Evolutionary conservation across 2,329 filamentous ascomycete species (phyloP), one percentile per base, ranked within the genome.

Genomic region (Botrytis cinerea): DNA sequence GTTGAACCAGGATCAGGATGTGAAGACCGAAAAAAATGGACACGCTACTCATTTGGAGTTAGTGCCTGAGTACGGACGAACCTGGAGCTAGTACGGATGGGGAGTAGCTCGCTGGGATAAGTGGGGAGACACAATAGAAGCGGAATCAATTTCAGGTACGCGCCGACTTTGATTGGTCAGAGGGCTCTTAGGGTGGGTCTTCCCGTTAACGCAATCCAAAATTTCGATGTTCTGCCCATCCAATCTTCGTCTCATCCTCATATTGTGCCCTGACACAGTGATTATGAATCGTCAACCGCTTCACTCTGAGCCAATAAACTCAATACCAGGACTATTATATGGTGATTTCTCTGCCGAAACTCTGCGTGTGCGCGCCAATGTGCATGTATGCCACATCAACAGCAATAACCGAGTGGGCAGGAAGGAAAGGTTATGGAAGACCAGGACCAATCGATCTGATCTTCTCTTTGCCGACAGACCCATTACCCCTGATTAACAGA

Each of bases 281-380:
- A 66, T 48, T 48, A n/a, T 66, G 43, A 48, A 32, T 67, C 40
- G 28, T 51, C 45, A 67, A 67, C 32, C 64, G 64, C 62, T 48
- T 66, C 28, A 20, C 35, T 28, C 22, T 35, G 25, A 48, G 28
- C 28, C 62, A 66, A 64, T 64, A 61, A 61, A 40, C 59, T 57
- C 59, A 61, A 61, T 61, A 28, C 1, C 28, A 48, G 9, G 20
- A 35, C 12, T 43, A 20, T 40, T 22, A 40, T 28, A 35, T 25
- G 22, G 28, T 66, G 12, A 54, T 54, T n/a, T n/a, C 10, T 28
- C 5, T 54, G 64, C 46, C 35, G n/a, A 45, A 64, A 18, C 20
- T 32, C n/a, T 64, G 35, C 14, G n/a, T 28, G 48, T 22, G 64
- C 46, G 64, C 64, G 46, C 64, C 35, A 54, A 68, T 25, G 38